These are phyloP conservation scores for Chlorella ohadii DNA, from an alignment of 139 green algal genomes.

Conservation along the genomic window DNA sequence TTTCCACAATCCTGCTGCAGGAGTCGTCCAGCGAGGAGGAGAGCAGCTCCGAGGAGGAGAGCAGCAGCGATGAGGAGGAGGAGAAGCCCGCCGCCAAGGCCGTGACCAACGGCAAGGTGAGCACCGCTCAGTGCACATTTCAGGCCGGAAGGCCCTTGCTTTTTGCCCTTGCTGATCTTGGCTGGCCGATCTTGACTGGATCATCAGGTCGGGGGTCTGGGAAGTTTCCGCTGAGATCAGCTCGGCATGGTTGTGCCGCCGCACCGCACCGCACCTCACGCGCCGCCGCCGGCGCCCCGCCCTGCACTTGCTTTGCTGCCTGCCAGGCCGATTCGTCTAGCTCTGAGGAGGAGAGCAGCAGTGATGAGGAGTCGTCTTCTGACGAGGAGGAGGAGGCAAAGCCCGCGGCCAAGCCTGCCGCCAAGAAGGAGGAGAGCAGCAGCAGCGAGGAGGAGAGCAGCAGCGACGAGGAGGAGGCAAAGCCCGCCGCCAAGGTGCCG, in stretches of 20 bases:
- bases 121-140: not conserved
- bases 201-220: too few species aligned
- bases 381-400: conserved; percentile 24
- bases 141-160: not conserved
- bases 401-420: not conserved
- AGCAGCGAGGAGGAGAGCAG: not conserved
- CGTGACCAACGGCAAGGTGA: conserved; percentile 21
- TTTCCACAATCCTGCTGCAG: not conserved
- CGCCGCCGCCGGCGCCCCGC: not conserved
- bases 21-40: conserved; percentile 47
- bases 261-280: not conserved
- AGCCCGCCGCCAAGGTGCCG: conserved; percentile 14
- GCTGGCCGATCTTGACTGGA: not conserved
- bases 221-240: too few species aligned
- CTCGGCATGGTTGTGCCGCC: too few species aligned
- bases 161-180: not conserved
- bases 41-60: conserved; percentile 25
- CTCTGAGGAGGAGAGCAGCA: conserved; percentile 22
- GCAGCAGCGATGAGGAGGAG: conserved; percentile 37
- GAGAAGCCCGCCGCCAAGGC: conserved; percentile 31
- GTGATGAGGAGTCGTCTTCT: conserved; percentile 12
- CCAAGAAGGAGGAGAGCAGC: not conserved
- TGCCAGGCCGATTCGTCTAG: conserved; percentile 15
- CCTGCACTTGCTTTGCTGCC: not conserved
- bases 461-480: conserved; percentile 6